Conservation (phyloP, 2,329 filamentous ascomycete genomes). For the Verticillium longisporum region DNA sequence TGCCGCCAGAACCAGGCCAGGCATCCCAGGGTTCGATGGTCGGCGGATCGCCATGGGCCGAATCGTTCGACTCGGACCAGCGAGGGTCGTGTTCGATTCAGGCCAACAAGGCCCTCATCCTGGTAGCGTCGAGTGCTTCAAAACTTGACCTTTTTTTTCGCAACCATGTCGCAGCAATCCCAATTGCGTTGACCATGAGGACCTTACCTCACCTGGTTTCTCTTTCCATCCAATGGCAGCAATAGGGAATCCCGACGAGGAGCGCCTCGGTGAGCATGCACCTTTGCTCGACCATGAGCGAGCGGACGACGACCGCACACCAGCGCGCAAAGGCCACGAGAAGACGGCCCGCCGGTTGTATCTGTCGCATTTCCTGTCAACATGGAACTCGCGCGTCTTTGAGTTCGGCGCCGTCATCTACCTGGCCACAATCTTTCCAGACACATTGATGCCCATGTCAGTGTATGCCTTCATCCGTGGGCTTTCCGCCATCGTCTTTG, state of each 20-base stretch:
- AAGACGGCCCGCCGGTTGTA: slow-evolving; percentile 23
- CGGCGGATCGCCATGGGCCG: not conserved
- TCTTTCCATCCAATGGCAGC: not conserved
- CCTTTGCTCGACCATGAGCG: not conserved
- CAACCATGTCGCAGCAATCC: not conserved
- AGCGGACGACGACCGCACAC: not conserved
- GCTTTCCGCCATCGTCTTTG: slow-evolving; percentile 4
- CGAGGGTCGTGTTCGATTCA: not conserved
- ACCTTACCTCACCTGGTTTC: not conserved
- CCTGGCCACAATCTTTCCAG: slow-evolving; percentile 31
- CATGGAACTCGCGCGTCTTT: slow-evolving; percentile 41
- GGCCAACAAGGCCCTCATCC: not conserved
- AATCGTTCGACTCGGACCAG: not conserved
- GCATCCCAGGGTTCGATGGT: not conserved
- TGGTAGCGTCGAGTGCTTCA: not conserved
- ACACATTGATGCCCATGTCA: slow-evolving; percentile 47
- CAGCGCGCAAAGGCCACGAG: not conserved
- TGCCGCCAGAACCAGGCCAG: not conserved
- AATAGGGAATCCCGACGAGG: not conserved
- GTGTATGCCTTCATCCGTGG: slow-evolving; percentile 36
- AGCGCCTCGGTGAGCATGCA: not conserved
- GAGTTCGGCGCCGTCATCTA: slow-evolving; percentile 40
- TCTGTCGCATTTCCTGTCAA: slow-evolving; percentile 36
- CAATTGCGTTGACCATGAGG: not conserved
- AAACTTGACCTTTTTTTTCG: not conserved